phyloP scores from a whole-genome alignment of 306 rosid genomes.

The Cicer pinnatifidum region DNA sequence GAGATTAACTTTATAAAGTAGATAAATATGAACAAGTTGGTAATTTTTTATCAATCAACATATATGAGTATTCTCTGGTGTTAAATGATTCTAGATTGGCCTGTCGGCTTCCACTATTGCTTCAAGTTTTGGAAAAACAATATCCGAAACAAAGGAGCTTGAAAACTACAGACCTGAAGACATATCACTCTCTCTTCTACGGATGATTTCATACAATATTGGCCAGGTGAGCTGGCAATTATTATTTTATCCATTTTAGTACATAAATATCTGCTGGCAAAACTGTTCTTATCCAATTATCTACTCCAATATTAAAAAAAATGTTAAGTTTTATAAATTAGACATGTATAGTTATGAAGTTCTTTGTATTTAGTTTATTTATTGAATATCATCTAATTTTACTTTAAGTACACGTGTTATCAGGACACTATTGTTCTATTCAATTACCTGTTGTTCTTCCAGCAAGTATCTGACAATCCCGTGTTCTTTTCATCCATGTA shows the following conservation, averaged over 20 bases:
- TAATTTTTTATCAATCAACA: conserved; percentile 35
- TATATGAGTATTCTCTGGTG: conserved; percentile 44
- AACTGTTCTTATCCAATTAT: conserved; percentile 23
- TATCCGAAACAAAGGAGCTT: conserved; percentile 88
- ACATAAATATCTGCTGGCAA: conserved; percentile 12
- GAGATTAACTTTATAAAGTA: conserved; percentile 20
- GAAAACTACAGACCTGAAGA: conserved; percentile 97
- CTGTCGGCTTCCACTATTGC: conserved; percentile 97
- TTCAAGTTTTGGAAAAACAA: conserved; percentile 97
- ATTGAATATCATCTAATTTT: conserved; percentile 21
- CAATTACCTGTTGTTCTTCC: conserved; percentile 22
- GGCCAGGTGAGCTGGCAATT: conserved; percentile 75
- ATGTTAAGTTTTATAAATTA: conserved; percentile 1
- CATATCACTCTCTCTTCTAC: conserved; percentile 90
- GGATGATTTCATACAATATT: conserved; percentile 98
- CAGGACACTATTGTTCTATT: not conserved
- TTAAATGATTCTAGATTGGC: conserved; percentile 70
- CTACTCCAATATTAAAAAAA: not conserved
- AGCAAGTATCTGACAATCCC: conserved; percentile 27
- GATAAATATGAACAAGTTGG: conserved; percentile 31
- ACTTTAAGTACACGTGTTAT: not conserved
- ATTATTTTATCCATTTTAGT: conserved; percentile 17
- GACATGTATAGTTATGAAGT: conserved; percentile 4
- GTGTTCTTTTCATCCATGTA: conserved; percentile 48
- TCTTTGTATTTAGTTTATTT: not conserved